Percentiles rank a stretch among this genome's conserved stretches.
Evolutionary conservation across 257 asterid species (phyloP).

Genomic region (Rhazya stricta): DNA sequence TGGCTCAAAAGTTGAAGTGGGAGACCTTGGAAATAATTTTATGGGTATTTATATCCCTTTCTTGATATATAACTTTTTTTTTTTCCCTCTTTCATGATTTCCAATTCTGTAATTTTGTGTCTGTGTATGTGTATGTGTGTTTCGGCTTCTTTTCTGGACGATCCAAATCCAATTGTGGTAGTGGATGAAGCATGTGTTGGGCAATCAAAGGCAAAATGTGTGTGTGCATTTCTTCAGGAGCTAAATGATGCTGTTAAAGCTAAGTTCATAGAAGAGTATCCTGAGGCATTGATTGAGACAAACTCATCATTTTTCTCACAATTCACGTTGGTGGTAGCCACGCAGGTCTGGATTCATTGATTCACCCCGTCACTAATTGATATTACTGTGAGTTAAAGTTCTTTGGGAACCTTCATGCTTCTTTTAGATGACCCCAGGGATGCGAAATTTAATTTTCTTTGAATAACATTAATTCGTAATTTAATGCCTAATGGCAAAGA

Average conservation of each 20-base stretch:
- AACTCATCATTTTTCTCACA: constrained; percentile 85
- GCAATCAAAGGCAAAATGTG: constrained; percentile 88
- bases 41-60: constrained; percentile 47
- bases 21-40: constrained; percentile 91
- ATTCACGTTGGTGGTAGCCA: constrained; percentile 79
- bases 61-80: background rate
- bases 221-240: constrained; percentile 87
- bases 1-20: constrained; percentile 86
- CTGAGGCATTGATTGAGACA: constrained; percentile 64
- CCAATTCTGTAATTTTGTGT: background rate
- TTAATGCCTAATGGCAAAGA: background rate
- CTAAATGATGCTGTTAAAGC: constrained; percentile 95
- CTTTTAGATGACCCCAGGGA: background rate
- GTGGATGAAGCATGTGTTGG: constrained; percentile 90
- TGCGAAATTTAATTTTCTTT: background rate
- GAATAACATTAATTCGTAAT: background rate
- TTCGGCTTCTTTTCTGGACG: constrained; percentile 5
- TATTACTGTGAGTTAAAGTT: background rate
- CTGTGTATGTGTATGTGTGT: constrained; percentile 6
- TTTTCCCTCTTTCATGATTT: background rate
- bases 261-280: constrained; percentile 80
- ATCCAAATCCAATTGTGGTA: constrained; percentile 15
- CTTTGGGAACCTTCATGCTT: background rate
- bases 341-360: constrained; percentile 49
- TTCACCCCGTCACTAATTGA: background rate